Base-by-base conservation (phyloP, 768 basidiomycete species). In the Boletus tomentosulus region DNA sequence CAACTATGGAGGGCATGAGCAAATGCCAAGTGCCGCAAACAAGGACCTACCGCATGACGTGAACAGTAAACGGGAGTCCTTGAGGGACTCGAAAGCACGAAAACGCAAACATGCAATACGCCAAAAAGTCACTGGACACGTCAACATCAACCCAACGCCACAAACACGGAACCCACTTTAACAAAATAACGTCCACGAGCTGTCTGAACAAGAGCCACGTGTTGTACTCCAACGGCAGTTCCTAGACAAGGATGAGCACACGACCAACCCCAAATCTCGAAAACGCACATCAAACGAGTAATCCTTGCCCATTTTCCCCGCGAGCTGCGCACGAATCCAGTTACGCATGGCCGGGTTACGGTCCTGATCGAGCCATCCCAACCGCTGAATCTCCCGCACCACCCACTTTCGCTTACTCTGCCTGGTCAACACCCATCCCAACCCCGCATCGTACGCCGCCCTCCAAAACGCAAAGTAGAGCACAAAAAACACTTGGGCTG, bases 351-450 rank as follows among this genome's bases (percentile, higher is more conserved):
- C 69, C 0, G 92, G 89, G 25, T 76, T 71, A 22, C 85, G 78
- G 43, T 76, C 64, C 58, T 77, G 76, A 67, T 98, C 93, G n/a
- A 99, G 80, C 95, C 94, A 98, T 4, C 92, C 96, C 24, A 84
- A 73, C 4, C 78, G 74, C 53, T 88, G 82, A 2, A 98, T 78
- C 61, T 87, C 82, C 30, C 83, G 77, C 43, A 97, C 93, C 61
- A 99, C 91, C 89, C 92, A 98, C 63, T 83, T 87, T 73, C 84
- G 86, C 76, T 96, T 95, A 77, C 92, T 96, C 73, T 99, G 97
- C 68, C 90, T 89, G 10, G 92, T 92, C 53, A 99, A 76, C 11
- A 98, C 82, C 86, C 89, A 97, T 0, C 94, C 97, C 44, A 99
- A 81, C 1, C 96, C 96, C 31, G 81, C 86, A 69, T 99, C 91